Conservation (phyloP, 306 rosid species). For the Ammopiptanthus mongolicus region DNA sequence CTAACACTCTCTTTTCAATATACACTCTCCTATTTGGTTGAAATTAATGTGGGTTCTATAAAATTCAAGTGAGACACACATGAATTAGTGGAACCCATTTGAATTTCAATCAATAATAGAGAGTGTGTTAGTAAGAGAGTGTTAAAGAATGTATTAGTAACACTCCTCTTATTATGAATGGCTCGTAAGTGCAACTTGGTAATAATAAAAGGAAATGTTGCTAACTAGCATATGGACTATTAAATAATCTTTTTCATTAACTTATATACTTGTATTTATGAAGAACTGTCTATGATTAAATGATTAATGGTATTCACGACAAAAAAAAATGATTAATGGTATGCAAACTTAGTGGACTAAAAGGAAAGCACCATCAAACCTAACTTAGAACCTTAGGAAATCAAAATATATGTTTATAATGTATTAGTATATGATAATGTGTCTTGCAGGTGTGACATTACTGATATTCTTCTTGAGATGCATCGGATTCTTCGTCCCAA, state of each 20-base stretch:
- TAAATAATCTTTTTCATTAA: no score
- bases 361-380: neutral
- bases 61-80: no score
- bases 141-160: no score
- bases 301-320: neutral
- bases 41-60: no score
- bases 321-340: no score
- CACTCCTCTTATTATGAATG: no score
- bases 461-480: conserved; percentile 44
- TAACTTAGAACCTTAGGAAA: neutral
- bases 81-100: no score
- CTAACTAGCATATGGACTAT: no score
- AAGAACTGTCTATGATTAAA: neutral
- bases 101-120: no score
- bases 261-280: neutral
- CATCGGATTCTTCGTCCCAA: conserved; percentile 45
- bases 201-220: neutral
- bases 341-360: neutral
- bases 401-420: neutral
- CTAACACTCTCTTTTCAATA: no score
- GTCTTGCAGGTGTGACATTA: conserved; percentile 42
- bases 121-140: no score
- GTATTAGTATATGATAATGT: neutral
- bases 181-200: neutral
- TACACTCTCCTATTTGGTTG: no score